Conservation (phyloP, 768 basidiomycete species). For the Tephrocybe sp. region DNA sequence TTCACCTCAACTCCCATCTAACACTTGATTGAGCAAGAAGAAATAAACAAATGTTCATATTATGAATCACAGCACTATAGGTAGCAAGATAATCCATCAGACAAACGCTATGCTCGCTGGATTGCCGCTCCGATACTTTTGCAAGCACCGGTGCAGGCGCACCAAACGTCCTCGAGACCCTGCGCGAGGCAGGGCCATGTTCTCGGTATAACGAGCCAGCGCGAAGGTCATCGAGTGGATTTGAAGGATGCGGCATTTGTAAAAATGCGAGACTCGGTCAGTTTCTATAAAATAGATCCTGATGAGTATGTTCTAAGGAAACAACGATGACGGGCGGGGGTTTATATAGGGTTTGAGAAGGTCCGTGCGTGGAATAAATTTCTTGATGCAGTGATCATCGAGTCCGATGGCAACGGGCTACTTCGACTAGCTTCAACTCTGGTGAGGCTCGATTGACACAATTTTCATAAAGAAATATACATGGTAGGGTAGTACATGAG, state of each 20-base stretch:
- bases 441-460: no score
- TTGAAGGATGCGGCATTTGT: constrained; percentile 27
- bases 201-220: constrained; percentile 24
- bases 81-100: constrained; percentile 17
- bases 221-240: constrained; percentile 26
- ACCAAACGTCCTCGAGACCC: constrained; percentile 27
- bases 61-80: no score
- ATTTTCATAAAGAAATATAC: neutral
- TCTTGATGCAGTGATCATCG: neutral
- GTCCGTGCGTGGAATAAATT: constrained; percentile 12
- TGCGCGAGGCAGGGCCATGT: constrained; percentile 15
- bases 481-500: neutral
- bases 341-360: constrained; percentile 9
- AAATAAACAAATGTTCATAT: neutral
- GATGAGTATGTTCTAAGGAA: constrained; percentile 26
- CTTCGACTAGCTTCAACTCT: no score
- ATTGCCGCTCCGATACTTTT: constrained; percentile 4
- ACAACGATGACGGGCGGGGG: neutral
- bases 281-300: constrained; percentile 29
- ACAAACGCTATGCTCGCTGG: constrained; percentile 22
- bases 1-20: no score
- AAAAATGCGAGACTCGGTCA: constrained; percentile 28
- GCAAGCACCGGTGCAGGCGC: constrained; percentile 3
- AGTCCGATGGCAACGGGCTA: neutral
- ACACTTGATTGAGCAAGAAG: neutral